Conservation (phyloP, 1,284 basidiomycete species). For the Apiotrichum sp. region DNA sequence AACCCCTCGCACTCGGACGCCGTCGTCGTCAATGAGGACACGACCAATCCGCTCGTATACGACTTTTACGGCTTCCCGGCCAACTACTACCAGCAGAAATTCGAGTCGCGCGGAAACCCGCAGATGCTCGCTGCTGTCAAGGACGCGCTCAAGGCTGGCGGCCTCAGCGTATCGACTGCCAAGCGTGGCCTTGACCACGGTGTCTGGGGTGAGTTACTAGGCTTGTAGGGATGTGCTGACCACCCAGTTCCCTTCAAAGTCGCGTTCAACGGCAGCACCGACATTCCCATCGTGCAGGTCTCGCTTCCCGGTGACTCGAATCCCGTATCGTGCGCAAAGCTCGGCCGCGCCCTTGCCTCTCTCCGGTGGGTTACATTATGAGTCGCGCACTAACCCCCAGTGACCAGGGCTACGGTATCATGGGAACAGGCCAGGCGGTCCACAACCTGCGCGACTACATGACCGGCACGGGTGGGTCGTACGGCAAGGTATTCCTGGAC, state of each 20-base stretch:
- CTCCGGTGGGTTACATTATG: constrained; percentile 18
- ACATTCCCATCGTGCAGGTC: constrained; percentile 47
- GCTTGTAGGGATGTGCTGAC: constrained; percentile 41
- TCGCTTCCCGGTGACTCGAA: constrained; percentile 44
- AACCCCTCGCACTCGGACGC: constrained; percentile 17
- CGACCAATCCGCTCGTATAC: constrained; percentile 46
- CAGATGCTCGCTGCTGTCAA: constrained; percentile 30
- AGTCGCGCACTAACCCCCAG: constrained; percentile 18
- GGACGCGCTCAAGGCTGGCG: constrained; percentile 25
- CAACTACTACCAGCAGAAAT: constrained; percentile 46
- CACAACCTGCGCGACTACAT: constrained; percentile 44
- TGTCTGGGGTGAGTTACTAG: constrained; percentile 43
- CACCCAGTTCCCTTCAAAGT: constrained; percentile 46
- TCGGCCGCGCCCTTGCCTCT: constrained; percentile 44
- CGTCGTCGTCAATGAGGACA: constrained; percentile 42
- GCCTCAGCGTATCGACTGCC: constrained; percentile 23
- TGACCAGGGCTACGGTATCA: constrained; percentile 39
- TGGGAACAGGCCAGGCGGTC: constrained; percentile 41
- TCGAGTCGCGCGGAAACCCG: constrained; percentile 29
- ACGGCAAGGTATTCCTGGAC: constrained; percentile 25
- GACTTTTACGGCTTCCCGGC: constrained; percentile 50
- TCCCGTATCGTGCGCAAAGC: constrained; percentile 37
- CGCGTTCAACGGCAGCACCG: constrained; percentile 39
- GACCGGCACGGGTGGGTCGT: not conserved
- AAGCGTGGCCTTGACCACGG: constrained; percentile 50